Evolutionary conservation across 2,329 filamentous ascomycete genomes (phyloP).

Genomic region (Pyricularia grisea): DNA sequence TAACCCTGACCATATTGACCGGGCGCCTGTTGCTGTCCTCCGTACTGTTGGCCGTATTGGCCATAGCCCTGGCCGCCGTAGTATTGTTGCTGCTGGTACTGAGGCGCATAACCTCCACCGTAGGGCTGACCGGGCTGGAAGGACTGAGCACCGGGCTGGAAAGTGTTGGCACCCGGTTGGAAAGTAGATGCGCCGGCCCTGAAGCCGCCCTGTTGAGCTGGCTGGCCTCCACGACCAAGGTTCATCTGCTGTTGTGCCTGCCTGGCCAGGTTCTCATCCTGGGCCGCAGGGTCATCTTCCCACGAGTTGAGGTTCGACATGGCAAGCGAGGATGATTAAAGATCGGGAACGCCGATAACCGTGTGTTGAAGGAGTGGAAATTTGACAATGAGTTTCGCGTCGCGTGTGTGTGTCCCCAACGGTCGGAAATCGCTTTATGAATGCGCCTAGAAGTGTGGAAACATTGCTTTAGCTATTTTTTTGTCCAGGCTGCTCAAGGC

Average conservation of each 20-base stretch:
- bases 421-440: not conserved
- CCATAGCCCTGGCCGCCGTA: constrained; percentile 34
- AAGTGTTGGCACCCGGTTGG: constrained; percentile 60
- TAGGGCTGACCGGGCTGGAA: constrained; percentile 40
- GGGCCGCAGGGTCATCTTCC: constrained; percentile 76
- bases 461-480: not conserved
- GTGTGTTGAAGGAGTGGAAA: constrained; percentile 6
- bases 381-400: not conserved
- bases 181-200: constrained; percentile 61
- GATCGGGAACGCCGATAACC: not conserved
- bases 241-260: constrained; percentile 71
- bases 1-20: constrained; percentile 35
- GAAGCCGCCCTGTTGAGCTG: constrained; percentile 40
- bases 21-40: constrained; percentile 30
- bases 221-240: constrained; percentile 43
- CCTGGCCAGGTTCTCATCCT: constrained; percentile 69
- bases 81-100: constrained; percentile 46
- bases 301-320: constrained; percentile 94
- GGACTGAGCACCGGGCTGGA: constrained; percentile 29
- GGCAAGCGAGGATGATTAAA: constrained; percentile 13
- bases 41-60: constrained; percentile 36
- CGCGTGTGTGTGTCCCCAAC: not conserved
- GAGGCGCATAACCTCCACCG: constrained; percentile 46
- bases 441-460: not conserved
- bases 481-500: not conserved